A percentile compares a stretch with the other conserved stretches of the same genome.
Evolutionary conservation across 257 asterid species (phyloP).

Genomic region (Jaltomata sinuosa): DNA sequence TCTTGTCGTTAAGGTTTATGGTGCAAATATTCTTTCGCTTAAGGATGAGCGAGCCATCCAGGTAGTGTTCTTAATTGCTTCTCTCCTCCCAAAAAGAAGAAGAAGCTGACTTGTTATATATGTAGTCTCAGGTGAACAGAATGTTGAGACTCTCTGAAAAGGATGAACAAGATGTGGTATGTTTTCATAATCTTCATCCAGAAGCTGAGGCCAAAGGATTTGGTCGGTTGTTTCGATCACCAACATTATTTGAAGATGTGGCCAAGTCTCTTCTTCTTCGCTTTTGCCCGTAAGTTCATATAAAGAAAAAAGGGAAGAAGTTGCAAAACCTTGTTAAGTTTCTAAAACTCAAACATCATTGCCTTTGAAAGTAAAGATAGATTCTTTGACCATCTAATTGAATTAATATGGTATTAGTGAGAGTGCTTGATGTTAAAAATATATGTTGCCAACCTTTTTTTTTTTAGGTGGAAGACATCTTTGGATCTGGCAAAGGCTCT

Average conservation of each 20-base stretch:
- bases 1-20: slow-evolving; percentile 6
- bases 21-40: background rate
- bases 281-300: slow-evolving; percentile 17
- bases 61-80: background rate
- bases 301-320: background rate
- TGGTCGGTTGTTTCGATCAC: slow-evolving; percentile 43
- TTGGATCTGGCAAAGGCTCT: slow-evolving; percentile 7
- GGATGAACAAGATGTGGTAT: slow-evolving; percentile 20
- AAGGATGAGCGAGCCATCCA: slow-evolving; percentile 8
- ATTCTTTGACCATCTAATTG: too few species aligned
- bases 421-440: background rate
- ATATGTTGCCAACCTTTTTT: background rate
- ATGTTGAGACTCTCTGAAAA: slow-evolving; percentile 33
- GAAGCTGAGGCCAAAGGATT: slow-evolving; percentile 25
- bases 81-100: background rate
- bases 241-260: slow-evolving; percentile 44
- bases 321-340: background rate
- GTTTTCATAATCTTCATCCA: slow-evolving; percentile 25
- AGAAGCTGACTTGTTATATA: background rate
- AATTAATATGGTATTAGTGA: too few species aligned
- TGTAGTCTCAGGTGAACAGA: slow-evolving; percentile 36
- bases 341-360: background rate
- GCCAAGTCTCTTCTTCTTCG: slow-evolving; percentile 43
- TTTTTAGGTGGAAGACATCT: background rate
- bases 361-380: background rate